Evolutionary conservation across 2,329 filamentous ascomycete species (phyloP).

Genomic region (Neonectria punicea): DNA sequence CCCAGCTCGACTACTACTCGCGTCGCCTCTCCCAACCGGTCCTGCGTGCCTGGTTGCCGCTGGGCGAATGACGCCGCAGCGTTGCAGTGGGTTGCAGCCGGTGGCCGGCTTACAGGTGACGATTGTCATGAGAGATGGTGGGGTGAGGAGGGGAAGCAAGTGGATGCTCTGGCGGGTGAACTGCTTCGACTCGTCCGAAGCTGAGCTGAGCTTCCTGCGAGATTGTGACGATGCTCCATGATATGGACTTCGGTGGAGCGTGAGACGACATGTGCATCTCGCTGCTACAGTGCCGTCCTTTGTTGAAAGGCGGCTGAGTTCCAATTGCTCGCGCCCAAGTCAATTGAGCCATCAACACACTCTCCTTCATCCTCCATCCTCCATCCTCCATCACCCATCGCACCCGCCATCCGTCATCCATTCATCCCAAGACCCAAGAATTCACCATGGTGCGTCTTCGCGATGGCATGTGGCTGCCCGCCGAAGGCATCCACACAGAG

Average conservation of each 20-base stretch:
- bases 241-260: conserved; percentile 29
- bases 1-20: conserved; percentile 2
- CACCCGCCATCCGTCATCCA: neutral
- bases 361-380: neutral
- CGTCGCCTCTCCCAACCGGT: conserved; percentile 13
- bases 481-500: conserved; percentile 68
- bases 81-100: conserved; percentile 3
- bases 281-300: neutral
- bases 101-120: conserved; percentile 16
- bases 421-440: neutral
- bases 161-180: conserved; percentile 32
- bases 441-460: conserved; percentile 48
- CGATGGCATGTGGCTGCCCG: conserved; percentile 69
- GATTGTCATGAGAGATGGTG: conserved; percentile 36
- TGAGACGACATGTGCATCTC: conserved; percentile 17
- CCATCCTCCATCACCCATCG: neutral
- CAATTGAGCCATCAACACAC: conserved; percentile 12
- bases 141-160: conserved; percentile 37
- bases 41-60: conserved; percentile 12
- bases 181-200: conserved; percentile 15
- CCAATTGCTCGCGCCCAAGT: conserved; percentile 9
- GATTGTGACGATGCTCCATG: conserved; percentile 22
- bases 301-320: conserved; percentile 21
- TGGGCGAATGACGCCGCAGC: conserved; percentile 33
- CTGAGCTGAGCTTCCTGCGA: conserved; percentile 7